phyloP scores from a whole-genome alignment of 2,329 filamentous ascomycete species.

The Fusarium illudens region DNA sequence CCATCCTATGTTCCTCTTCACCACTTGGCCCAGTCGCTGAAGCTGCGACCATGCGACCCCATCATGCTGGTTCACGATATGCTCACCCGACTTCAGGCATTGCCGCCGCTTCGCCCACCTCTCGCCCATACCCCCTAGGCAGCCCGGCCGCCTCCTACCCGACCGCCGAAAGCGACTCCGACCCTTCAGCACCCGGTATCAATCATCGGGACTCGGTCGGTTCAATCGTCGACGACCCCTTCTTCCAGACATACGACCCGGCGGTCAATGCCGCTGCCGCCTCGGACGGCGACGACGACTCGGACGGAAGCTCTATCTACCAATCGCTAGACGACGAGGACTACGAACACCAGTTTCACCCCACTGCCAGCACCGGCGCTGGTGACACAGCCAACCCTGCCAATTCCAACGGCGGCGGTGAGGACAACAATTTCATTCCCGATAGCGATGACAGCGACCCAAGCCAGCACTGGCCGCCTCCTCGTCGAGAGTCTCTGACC shows the following conservation, averaged over 20 bases:
- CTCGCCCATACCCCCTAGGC: slow-evolving; percentile 21
- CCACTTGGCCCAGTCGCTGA: slow-evolving; percentile 40
- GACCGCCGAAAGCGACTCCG: slow-evolving; percentile 34
- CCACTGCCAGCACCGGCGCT: slow-evolving; percentile 6
- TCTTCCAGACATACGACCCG: slow-evolving; percentile 58
- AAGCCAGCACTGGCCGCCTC: slow-evolving; percentile 53
- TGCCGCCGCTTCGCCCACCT: slow-evolving; percentile 16
- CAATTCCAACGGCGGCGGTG: slow-evolving; percentile 23
- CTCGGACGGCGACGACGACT: slow-evolving; percentile 31
- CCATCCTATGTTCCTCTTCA: slow-evolving; percentile 39
- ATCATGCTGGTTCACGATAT: slow-evolving; percentile 39
- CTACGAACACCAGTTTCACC: slow-evolving; percentile 47
- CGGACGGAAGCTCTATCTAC: slow-evolving; percentile 39
- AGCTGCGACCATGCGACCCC: slow-evolving; percentile 43
- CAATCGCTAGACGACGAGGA: slow-evolving; percentile 42
- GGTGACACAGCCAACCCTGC: slow-evolving; percentile 9
- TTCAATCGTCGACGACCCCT: slow-evolving; percentile 65
- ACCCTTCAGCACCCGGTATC: slow-evolving; percentile 24
- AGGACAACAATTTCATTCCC: slow-evolving; percentile 25
- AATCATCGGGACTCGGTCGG: slow-evolving; percentile 58
- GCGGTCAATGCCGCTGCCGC: slow-evolving; percentile 40
- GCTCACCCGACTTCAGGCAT: slow-evolving; percentile 39
- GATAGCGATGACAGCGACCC: slow-evolving; percentile 41
- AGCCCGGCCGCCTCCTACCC: slow-evolving; percentile 36
- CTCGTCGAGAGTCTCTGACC: slow-evolving; percentile 60